These are phyloP conservation scores for Viola odorata DNA, from an alignment of 345 rosid species.

Conservation along the genomic window DNA sequence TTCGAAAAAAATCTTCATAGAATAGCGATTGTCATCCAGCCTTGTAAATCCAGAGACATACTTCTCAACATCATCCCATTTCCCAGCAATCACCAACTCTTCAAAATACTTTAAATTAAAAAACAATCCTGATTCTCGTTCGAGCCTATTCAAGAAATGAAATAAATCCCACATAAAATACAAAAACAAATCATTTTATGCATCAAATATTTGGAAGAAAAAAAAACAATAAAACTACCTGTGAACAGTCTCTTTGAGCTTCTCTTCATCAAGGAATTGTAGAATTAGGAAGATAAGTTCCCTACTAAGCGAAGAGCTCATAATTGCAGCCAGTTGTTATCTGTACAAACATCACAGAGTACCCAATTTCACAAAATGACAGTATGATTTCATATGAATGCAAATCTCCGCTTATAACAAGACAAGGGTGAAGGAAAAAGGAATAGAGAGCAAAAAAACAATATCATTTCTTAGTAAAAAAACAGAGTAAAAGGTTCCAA, in stretches of 20 bases:
- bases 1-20: conserved; percentile 40
- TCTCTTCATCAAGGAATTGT: conserved; percentile 42
- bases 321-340: conserved; percentile 12
- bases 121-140: conserved; percentile 36
- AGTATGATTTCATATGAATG: not conserved
- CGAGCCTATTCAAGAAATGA: conserved; percentile 30
- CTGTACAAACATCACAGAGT: conserved; percentile 6
- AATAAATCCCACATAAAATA: not conserved
- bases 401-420: not conserved
- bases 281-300: conserved; percentile 39
- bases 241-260: conserved; percentile 32
- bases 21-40: conserved; percentile 32
- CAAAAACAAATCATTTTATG: too few relatives aligned
- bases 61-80: conserved; percentile 39
- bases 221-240: conserved; percentile 15
- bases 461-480: not conserved
- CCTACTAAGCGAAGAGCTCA: conserved; percentile 31
- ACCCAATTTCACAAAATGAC: conserved; percentile 3
- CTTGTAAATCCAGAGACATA: conserved; percentile 37
- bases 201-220: too few relatives aligned
- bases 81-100: conserved; percentile 29
- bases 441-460: conserved; percentile 2
- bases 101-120: conserved; percentile 34
- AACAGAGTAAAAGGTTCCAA: not conserved
- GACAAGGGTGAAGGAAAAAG: conserved; percentile 5